phyloP scores from a whole-genome alignment of 1,284 basidiomycete genomes.

The Ceratorhiza oryzae-sativae region DNA sequence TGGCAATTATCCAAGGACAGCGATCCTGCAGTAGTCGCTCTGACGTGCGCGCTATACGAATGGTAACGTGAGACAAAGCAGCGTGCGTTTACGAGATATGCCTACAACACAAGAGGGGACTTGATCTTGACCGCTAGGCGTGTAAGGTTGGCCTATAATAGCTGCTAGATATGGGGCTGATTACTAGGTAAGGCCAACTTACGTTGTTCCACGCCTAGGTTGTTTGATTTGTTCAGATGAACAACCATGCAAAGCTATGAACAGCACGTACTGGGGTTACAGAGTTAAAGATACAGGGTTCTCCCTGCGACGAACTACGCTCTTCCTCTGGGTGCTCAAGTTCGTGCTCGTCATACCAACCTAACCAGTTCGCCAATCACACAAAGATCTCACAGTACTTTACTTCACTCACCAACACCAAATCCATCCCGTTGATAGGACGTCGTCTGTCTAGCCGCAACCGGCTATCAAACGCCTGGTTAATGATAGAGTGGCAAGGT shows the following conservation, averaged over 20 bases:
- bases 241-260: neutral
- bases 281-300: constrained; percentile 97
- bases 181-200: neutral
- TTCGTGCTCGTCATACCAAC: constrained; percentile 88
- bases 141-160: constrained; percentile 69
- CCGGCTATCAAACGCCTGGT: constrained; percentile 92
- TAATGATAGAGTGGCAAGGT: constrained; percentile 94
- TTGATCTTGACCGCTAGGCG: constrained; percentile 94
- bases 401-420: constrained; percentile 79
- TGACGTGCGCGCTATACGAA: constrained; percentile 73
- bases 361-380: constrained; percentile 50
- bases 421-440: constrained; percentile 98
- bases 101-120: constrained; percentile 90
- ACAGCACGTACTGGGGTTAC: constrained; percentile 77
- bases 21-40: constrained; percentile 85
- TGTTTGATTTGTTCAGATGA: neutral
- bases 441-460: constrained; percentile 79
- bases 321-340: constrained; percentile 62
- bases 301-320: constrained; percentile 19
- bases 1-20: constrained; percentile 94
- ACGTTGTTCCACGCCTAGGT: constrained; percentile 91
- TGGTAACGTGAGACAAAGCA: neutral
- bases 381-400: neutral
- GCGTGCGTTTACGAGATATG: constrained; percentile 35
- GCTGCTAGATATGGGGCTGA: neutral